Conservation (phyloP, 2,329 filamentous ascomycete genomes). For the Microcyclospora tardicrescens region DNA sequence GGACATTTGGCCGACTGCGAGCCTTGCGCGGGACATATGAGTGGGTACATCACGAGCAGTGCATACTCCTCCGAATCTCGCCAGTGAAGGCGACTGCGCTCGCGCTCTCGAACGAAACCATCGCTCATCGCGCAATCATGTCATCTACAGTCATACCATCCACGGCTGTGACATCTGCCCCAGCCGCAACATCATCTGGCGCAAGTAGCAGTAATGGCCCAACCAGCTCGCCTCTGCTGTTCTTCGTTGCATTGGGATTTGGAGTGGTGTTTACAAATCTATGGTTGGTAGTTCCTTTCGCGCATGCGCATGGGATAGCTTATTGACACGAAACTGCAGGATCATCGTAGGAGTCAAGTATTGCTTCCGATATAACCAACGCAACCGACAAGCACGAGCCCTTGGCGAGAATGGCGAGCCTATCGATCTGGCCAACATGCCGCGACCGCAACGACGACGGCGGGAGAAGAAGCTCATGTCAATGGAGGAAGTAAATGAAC, state of each 20-base stretch:
- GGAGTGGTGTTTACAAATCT: conserved; percentile 97
- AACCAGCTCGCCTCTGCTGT: conserved; percentile 64
- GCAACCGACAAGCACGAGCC: conserved; percentile 65
- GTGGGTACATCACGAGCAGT: no score
- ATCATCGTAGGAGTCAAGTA: conserved; percentile 99
- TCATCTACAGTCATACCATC: no score
- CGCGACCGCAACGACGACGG: conserved; percentile 62
- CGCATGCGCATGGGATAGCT: conserved; percentile 2
- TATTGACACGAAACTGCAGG: conserved; percentile 39
- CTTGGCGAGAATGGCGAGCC: conserved; percentile 68
- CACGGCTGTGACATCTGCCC: no score
- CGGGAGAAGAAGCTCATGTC: conserved; percentile 98
- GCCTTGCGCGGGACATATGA: no score
- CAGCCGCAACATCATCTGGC: not conserved
- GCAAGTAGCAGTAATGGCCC: conserved; percentile 23
- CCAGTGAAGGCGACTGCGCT: no score
- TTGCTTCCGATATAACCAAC: conserved; percentile 95
- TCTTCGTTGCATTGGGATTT: conserved; percentile 92
- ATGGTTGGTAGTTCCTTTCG: conserved; percentile 51
- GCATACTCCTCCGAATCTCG: no score
- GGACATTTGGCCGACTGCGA: no score
- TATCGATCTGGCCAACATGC: conserved; percentile 77
- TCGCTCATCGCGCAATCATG: no score
- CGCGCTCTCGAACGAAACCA: no score
- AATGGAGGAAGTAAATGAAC: conserved; percentile 97